Evolutionary conservation across 371 early-diverging fungal species (phyloP).

Genomic region (Rhizopus arrhizus): DNA sequence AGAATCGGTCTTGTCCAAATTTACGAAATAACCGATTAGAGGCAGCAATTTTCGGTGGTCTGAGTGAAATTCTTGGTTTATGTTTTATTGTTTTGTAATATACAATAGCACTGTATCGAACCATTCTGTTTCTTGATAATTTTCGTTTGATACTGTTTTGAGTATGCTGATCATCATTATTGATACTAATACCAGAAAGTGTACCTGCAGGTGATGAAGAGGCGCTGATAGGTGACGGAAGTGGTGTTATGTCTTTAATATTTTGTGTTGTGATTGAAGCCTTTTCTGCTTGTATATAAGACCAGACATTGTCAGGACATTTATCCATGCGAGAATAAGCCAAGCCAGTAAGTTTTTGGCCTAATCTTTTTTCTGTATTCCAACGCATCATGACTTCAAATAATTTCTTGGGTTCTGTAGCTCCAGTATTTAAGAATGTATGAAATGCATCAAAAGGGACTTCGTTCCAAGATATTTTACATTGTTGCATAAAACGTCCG

Average conservation of each 20-base stretch:
- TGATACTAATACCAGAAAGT: neutral
- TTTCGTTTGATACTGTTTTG: neutral
- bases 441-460: constrained; percentile 33
- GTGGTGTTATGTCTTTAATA: neutral
- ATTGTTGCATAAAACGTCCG: constrained; percentile 31
- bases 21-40: constrained; percentile 52
- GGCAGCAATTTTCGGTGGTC: constrained; percentile 34
- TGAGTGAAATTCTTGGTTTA: constrained; percentile 24
- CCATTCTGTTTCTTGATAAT: constrained; percentile 23
- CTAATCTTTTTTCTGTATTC: constrained; percentile 26
- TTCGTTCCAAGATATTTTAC: constrained; percentile 28
- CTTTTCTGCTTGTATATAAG: constrained; percentile 18
- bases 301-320: constrained; percentile 41
- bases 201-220: neutral
- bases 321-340: constrained; percentile 33
- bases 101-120: constrained; percentile 36
- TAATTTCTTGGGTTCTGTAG: constrained; percentile 22
- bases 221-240: neutral
- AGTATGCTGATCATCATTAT: neutral
- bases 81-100: neutral
- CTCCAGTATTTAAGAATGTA: constrained; percentile 26
- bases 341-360: constrained; percentile 10
- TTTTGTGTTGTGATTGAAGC: neutral
- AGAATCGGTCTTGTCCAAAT: constrained; percentile 43
- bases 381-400: constrained; percentile 38